Percentiles rank a stretch among this genome's conserved stretches.
Conservation (phyloP, 2,329 filamentous ascomycete species). For the Aspergillus neoniger region DNA sequence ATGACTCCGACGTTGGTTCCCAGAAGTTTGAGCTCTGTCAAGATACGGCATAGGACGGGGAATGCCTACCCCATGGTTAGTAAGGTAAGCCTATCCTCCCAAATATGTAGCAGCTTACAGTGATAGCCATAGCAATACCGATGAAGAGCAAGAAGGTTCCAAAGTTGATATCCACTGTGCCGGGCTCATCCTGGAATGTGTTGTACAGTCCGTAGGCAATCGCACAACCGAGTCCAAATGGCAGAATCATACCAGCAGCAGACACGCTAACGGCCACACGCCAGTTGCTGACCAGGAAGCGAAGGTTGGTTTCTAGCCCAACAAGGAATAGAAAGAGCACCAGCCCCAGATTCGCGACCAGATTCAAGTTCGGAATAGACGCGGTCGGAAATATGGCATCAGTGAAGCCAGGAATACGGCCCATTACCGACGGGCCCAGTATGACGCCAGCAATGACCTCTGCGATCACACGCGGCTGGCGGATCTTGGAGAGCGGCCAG, state of each 20-base stretch:
- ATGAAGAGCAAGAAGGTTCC: constrained; percentile 74
- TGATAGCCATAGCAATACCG: constrained; percentile 91
- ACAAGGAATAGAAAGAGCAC: constrained; percentile 86
- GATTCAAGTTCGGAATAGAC: constrained; percentile 73
- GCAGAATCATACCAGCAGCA: constrained; percentile 75
- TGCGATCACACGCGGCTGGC: constrained; percentile 79
- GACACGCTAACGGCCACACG: constrained; percentile 75
- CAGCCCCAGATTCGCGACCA: constrained; percentile 81
- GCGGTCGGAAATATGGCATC: constrained; percentile 72
- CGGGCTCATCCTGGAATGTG: constrained; percentile 63
- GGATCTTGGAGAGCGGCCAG: constrained; percentile 73
- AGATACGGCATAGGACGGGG: constrained; percentile 88
- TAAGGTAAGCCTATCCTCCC: no score
- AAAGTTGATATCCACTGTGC: constrained; percentile 60
- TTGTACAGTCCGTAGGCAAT: constrained; percentile 81
- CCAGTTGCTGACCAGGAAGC: constrained; percentile 78
- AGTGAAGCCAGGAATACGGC: constrained; percentile 77
- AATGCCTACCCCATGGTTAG: constrained; percentile 56
- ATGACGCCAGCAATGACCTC: constrained; percentile 85
- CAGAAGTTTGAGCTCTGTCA: constrained; percentile 86
- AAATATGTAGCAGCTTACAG: constrained; percentile 51
- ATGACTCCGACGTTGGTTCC: constrained; percentile 82
- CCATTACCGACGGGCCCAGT: constrained; percentile 84
- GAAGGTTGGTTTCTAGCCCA: constrained; percentile 81
- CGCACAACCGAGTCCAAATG: constrained; percentile 78